Evolutionary conservation across 805 yeast species (phyloP).

Genomic region (Candida orba): DNA sequence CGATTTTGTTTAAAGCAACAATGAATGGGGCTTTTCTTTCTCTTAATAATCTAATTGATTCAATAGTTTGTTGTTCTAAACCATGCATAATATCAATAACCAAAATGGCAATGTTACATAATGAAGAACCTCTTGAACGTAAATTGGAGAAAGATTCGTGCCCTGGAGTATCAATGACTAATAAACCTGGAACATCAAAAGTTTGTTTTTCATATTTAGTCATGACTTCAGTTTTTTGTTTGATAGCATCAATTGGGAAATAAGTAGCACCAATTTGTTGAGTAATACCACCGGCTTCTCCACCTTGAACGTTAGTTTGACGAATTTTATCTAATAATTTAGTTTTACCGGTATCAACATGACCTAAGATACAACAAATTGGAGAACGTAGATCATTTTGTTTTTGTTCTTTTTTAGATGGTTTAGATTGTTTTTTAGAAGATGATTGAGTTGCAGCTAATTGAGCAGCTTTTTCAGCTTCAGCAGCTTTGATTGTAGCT

Average conservation of each 20-base stretch:
- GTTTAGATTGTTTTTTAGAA: constrained; percentile 18
- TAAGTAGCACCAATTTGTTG: constrained; percentile 99
- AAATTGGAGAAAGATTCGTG: constrained; percentile 98
- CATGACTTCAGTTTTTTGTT: constrained; percentile 89
- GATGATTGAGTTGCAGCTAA: no score
- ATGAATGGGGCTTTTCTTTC: constrained; percentile 97
- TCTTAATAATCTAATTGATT: constrained; percentile 83
- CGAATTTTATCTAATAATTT: constrained; percentile 94
- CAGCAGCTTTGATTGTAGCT: constrained; percentile 10
- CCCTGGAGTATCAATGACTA: constrained; percentile 98
- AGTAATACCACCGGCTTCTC: constrained; percentile 99
- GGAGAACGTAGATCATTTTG: constrained; percentile 85
- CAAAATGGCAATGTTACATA: constrained; percentile 97
- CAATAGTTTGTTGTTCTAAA: constrained; percentile 94
- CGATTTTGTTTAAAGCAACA: constrained; percentile 95
- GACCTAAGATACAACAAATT: constrained; percentile 97
- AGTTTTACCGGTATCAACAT: constrained; percentile 99
- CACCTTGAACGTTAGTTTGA: constrained; percentile 99
- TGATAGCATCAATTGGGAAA: constrained; percentile 93
- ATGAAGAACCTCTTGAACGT: constrained; percentile 97
- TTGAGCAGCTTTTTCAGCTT: constrained; percentile 20
- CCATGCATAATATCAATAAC: constrained; percentile 99
- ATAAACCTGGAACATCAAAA: constrained; percentile 93
- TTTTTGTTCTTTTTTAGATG: constrained; percentile 14
- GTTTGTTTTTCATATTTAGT: constrained; percentile 73